Evolutionary conservation across 352 stramenopile species (phyloP), one percentile per base, ranked within the genome.

Genomic region (Phytophthora ohioensis): DNA sequence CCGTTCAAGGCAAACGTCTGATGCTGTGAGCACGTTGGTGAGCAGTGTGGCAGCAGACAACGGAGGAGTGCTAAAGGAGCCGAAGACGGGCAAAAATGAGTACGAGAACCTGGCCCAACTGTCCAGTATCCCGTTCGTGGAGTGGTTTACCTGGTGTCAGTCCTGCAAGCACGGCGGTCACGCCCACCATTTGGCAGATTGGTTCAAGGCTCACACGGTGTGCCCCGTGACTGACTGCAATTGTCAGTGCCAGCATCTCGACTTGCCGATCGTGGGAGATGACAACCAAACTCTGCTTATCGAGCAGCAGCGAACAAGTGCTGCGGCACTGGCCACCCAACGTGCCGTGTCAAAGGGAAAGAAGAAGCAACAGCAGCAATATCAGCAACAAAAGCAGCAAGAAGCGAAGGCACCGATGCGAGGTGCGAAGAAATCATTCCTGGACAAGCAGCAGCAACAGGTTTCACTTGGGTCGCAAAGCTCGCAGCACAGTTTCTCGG

Each of bases 131-230:
- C 94, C 94, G 46, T 98, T 99, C 69, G 92, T 97, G 11, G 93
- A 98, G 78, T 98, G 93, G 93, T 98, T 98, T 72, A 98, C 92
- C 17, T 98, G 95, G 95, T 98, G 95, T 58, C 93, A 97, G 76
- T 86, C 86, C 8, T 97, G 90, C 67, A 94, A 94, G 69, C 90
- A 97, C 59, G 89, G 90, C 31, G 94, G 93, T 13, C 94, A 99
- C 68, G 92, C 96, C 1, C 93, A 98, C 64, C 96, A 99, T 76
- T 80, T 99, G 17, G 84, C 94, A 17, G 93, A 96, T 57, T 99
- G 96, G 96, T 98, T 98, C 73, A 83, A 88, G 30, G 87, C 87
- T 9, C 94, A 98, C 66, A 71, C 76, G 9, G 85, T 91, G 17
- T 99, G 96, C 57, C 90, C 94, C 32, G 96, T 99, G 13, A 98